phyloP scores from a whole-genome alignment of 208 protist genomes.

The Acanthamoeba polyphaga region DNA sequence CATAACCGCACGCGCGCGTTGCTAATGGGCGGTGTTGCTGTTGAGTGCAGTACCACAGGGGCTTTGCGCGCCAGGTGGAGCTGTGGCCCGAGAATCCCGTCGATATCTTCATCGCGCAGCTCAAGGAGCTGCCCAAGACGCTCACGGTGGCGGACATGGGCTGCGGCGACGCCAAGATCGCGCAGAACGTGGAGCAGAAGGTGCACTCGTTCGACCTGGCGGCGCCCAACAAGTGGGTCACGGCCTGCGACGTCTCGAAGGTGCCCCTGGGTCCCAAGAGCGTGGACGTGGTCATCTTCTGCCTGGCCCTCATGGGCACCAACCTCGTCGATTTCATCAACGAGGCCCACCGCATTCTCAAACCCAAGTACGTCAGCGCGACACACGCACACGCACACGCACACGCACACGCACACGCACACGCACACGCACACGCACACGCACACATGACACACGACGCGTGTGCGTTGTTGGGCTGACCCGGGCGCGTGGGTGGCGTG shows the following conservation, averaged over 20 bases:
- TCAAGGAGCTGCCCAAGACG: conserved; percentile 89
- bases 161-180: conserved; percentile 96
- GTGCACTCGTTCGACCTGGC: conserved; percentile 97
- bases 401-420: too few relatives aligned
- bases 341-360: conserved; percentile 95
- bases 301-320: conserved; percentile 96
- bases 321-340: conserved; percentile 94
- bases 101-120: conserved; percentile 90
- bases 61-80: conserved; percentile 94
- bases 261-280: conserved; percentile 91
- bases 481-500: too few relatives aligned
- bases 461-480: too few relatives aligned
- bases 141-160: conserved; percentile 96
- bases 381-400: too few relatives aligned
- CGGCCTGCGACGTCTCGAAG: conserved; percentile 93
- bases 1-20: too few relatives aligned
- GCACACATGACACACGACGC: too few relatives aligned
- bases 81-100: conserved; percentile 96
- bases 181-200: conserved; percentile 92
- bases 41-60: conserved; percentile 93
- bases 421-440: neutral
- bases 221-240: conserved; percentile 91
- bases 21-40: neutral
- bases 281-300: conserved; percentile 96
- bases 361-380: conserved; percentile 44